These are phyloP conservation scores for Amoeboradix gromovi DNA, from an alignment of 371 early-diverging fungal species.

Conservation along the genomic window DNA sequence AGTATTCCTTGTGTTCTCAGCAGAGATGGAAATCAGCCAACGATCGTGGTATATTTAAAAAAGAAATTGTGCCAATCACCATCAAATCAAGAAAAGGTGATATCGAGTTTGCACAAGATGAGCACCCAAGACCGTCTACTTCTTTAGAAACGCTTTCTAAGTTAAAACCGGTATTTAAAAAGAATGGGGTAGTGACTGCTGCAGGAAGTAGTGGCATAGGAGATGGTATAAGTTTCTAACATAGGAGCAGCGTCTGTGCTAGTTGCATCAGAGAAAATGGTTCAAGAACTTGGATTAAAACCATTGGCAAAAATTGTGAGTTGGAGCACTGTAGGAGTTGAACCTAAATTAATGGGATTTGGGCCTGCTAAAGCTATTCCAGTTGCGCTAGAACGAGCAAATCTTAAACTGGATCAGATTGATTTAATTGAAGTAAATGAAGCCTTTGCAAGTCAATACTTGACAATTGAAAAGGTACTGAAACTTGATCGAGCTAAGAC, in stretches of 20 bases:
- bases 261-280: conserved; percentile 55
- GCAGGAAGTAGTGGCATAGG: conserved; percentile 83
- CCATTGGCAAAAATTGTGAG: conserved; percentile 62
- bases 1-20: conserved; percentile 50
- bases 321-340: conserved; percentile 45
- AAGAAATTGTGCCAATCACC: conserved; percentile 60
- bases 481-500: conserved; percentile 42
- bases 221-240: conserved; percentile 28
- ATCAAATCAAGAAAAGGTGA: conserved; percentile 42
- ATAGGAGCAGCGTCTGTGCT: conserved; percentile 45
- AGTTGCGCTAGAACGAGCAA: conserved; percentile 50
- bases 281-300: conserved; percentile 39
- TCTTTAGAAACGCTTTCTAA: conserved; percentile 43
- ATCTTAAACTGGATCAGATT: conserved; percentile 49
- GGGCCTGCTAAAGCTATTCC: conserved; percentile 79
- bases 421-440: conserved; percentile 83
- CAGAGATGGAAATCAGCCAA: conserved; percentile 38
- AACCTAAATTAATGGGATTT: conserved; percentile 32
- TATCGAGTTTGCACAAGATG: conserved; percentile 36
- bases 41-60: conserved; percentile 35
- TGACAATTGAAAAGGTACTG: conserved; percentile 63
- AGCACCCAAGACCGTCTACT: conserved; percentile 59
- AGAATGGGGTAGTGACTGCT: conserved; percentile 68
- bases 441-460: conserved; percentile 79
- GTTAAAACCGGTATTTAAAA: conserved; percentile 59